These are phyloP conservation scores for Wickerhamomyces sydowiorum DNA, from an alignment of 805 yeast genomes.

Conservation along the genomic window DNA sequence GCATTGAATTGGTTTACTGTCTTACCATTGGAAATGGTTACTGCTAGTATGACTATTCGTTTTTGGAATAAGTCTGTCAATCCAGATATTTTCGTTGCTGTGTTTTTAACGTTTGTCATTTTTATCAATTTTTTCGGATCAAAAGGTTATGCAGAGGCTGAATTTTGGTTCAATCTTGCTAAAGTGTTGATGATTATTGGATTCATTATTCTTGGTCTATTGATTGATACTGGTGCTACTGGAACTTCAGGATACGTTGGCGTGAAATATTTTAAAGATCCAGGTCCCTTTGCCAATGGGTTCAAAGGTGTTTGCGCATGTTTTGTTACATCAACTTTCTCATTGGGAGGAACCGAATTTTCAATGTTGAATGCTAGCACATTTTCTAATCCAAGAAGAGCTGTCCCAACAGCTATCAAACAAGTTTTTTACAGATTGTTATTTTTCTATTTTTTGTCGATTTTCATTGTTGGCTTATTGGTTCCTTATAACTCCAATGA, in stretches of 20 bases:
- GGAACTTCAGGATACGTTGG: conserved; percentile 44
- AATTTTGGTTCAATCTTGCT: conserved; percentile 57
- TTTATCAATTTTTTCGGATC: conserved; percentile 47
- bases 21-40: conserved; percentile 58
- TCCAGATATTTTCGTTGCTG: conserved; percentile 52
- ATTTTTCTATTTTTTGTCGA: conserved; percentile 42
- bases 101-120: conserved; percentile 42
- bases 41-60: conserved; percentile 55
- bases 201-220: conserved; percentile 46
- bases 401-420: conserved; percentile 52
- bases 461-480: conserved; percentile 42
- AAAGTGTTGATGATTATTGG: conserved; percentile 61
- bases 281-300: conserved; percentile 49
- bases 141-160: conserved; percentile 57
- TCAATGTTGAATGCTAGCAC: conserved; percentile 50
- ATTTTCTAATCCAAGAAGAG: conserved; percentile 48
- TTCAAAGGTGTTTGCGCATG: conserved; percentile 51
- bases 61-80: conserved; percentile 52
- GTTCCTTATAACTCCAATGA: conserved; percentile 45
- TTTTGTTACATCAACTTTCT: conserved; percentile 51
- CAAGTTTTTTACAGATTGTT: conserved; percentile 52
- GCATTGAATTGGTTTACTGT: conserved; percentile 60
- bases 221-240: conserved; percentile 37
- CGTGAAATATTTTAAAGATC: conserved; percentile 42
- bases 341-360: conserved; percentile 58